Conservation (phyloP, 73 alveolate genomes). For the Symbiodinium natans region DNA sequence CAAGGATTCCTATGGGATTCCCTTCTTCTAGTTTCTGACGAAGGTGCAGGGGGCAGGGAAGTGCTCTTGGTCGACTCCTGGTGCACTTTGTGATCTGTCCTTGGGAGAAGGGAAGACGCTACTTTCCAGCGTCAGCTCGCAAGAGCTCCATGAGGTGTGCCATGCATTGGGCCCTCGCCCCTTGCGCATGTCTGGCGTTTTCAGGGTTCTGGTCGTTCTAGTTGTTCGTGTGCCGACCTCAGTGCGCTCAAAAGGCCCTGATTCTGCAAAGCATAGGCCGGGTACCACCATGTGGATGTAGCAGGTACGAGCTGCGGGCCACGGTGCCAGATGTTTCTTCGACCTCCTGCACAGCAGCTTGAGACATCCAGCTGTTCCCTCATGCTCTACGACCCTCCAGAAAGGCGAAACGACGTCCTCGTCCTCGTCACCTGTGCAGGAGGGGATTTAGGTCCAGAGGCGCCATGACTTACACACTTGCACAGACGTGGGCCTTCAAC, state of each 20-base stretch:
- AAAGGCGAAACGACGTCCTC: background rate
- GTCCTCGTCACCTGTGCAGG: background rate
- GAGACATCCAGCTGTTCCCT: too few relatives aligned
- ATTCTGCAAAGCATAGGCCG: background rate
- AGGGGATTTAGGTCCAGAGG: background rate
- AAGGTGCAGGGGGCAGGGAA: conserved; percentile 24
- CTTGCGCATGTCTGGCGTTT: background rate
- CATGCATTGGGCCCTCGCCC: background rate
- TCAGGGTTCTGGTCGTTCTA: background rate
- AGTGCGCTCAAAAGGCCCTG: too few relatives aligned
- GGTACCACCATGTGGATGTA: background rate
- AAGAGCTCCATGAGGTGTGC: too few relatives aligned
- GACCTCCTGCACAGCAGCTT: background rate
- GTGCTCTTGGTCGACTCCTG: conserved; percentile 76
- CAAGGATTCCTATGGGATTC: background rate
- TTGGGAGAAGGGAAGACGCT: too few relatives aligned
- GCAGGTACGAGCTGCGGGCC: background rate
- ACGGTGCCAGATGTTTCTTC: background rate
- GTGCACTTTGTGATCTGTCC: conserved; percentile 15
- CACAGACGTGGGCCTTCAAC: background rate
- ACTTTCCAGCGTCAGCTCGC: too few relatives aligned
- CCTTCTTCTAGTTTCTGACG: too few relatives aligned
- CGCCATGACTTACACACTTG: too few relatives aligned
- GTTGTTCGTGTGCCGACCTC: background rate
- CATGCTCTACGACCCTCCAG: background rate